A percentile compares a stretch with the other conserved stretches of the same genome.
Evolutionary conservation across 352 stramenopile genomes (phyloP).

Genomic region (Pilasporangium apinafurcum): DNA sequence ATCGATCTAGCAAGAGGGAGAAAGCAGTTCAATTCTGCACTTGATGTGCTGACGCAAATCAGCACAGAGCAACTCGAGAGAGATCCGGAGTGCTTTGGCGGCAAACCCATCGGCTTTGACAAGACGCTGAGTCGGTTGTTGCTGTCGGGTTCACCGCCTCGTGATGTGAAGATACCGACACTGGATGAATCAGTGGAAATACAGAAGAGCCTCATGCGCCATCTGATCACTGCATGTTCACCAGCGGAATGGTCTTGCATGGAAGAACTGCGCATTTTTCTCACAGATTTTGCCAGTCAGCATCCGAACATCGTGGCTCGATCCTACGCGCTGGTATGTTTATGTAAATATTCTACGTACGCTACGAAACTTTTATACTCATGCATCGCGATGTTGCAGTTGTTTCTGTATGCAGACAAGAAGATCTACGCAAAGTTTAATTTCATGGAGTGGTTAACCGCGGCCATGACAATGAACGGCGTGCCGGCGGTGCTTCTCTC

Average conservation of each 20-base stretch:
- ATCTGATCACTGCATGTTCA: constrained; percentile 56
- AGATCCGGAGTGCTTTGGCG: constrained; percentile 57
- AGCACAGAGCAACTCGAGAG: constrained; percentile 58
- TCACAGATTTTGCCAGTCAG: constrained; percentile 64
- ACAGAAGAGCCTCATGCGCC: constrained; percentile 44
- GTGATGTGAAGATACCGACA: constrained; percentile 58
- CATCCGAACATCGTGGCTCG: constrained; percentile 64
- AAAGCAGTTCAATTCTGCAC: constrained; percentile 29
- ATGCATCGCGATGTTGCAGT: constrained; percentile 25
- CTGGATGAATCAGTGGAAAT: constrained; percentile 42
- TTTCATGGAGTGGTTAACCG: constrained; percentile 82
- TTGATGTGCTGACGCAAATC: constrained; percentile 35
- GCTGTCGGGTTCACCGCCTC: constrained; percentile 58
- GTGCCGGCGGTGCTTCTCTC: constrained; percentile 77
- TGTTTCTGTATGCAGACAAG: constrained; percentile 81
- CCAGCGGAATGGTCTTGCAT: constrained; percentile 60
- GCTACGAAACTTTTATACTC: background rate
- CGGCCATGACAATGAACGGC: constrained; percentile 76
- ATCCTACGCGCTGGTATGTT: constrained; percentile 76
- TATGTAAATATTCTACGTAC: background rate
- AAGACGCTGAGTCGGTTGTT: constrained; percentile 64
- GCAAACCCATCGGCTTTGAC: constrained; percentile 71
- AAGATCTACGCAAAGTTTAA: constrained; percentile 81
- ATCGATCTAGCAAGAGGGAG: constrained; percentile 34
- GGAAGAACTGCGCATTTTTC: constrained; percentile 76